phyloP scores from a whole-genome alignment of 495 filamentous ascomycete genomes.

The Daldinia childiae region DNA sequence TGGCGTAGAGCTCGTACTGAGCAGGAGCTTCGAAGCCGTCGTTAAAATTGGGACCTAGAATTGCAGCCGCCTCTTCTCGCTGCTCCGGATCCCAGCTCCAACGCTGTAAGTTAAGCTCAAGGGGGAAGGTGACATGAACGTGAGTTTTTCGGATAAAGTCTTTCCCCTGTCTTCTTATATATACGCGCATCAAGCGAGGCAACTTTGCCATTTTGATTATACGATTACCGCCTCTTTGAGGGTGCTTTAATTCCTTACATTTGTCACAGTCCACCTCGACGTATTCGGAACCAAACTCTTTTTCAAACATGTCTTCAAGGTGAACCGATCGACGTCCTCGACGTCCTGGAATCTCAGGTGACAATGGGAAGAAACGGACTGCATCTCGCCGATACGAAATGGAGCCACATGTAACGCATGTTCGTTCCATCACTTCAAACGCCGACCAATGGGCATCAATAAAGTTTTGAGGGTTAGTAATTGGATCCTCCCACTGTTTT shows the following conservation, averaged over 20 bases:
- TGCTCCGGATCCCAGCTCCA: constrained; percentile 16
- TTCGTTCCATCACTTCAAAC: background rate
- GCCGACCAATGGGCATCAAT: background rate
- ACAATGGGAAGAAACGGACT: too few species aligned
- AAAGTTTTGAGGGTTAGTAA: background rate
- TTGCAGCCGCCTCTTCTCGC: constrained; percentile 20
- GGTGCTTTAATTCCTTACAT: too few species aligned
- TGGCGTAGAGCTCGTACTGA: constrained; percentile 58
- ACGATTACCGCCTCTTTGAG: too few species aligned
- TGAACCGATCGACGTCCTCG: too few species aligned
- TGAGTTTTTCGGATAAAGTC: too few species aligned
- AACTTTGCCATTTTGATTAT: background rate
- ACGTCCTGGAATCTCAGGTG: too few species aligned
- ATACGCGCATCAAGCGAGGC: constrained; percentile 11
- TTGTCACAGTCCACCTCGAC: too few species aligned
- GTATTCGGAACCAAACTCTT: too few species aligned
- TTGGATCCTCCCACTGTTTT: accelerated
- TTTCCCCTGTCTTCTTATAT: constrained; percentile 2
- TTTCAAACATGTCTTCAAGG: too few species aligned
- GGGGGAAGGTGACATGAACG: constrained; percentile 49
- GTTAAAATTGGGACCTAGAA: constrained; percentile 6
- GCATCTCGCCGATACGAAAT: too few species aligned
- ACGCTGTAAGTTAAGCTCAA: constrained; percentile 28
- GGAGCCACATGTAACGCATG: background rate
- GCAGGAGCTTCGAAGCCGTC: constrained; percentile 41